Conservation (phyloP, 805 yeast species). For the Kodamaea fukazawae region DNA sequence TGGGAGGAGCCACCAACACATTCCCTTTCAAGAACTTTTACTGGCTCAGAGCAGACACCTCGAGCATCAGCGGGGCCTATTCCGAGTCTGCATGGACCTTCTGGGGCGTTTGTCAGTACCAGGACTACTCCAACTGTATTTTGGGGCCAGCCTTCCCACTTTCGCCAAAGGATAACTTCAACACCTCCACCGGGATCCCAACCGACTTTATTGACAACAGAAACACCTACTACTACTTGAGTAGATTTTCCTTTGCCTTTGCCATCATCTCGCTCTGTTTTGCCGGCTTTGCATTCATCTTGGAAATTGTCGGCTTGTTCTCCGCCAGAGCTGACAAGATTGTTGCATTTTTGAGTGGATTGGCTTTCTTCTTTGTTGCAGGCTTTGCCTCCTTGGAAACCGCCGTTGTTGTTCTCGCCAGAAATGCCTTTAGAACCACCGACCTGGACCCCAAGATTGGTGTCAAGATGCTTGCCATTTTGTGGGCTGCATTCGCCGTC, state of each 20-base stretch:
- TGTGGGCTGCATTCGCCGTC: constrained; percentile 68
- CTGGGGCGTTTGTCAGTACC: constrained; percentile 66
- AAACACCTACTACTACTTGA: constrained; percentile 58
- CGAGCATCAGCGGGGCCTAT: constrained; percentile 48
- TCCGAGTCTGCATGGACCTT: constrained; percentile 72
- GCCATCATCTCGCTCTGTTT: constrained; percentile 52
- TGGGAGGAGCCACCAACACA: constrained; percentile 60
- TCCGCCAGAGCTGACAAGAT: constrained; percentile 55
- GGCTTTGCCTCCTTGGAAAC: constrained; percentile 72
- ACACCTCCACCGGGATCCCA: constrained; percentile 51
- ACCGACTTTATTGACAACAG: constrained; percentile 45
- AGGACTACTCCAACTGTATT: constrained; percentile 51
- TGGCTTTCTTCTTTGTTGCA: constrained; percentile 53
- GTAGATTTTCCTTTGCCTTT: constrained; percentile 44
- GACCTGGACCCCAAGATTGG: constrained; percentile 51
- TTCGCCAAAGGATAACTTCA: constrained; percentile 76
- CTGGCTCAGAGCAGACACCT: constrained; percentile 78
- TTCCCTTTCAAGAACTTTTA: constrained; percentile 68
- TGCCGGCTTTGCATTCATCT: constrained; percentile 58
- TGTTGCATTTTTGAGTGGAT: constrained; percentile 47
- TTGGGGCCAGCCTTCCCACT: constrained; percentile 79
- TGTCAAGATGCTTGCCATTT: constrained; percentile 54
- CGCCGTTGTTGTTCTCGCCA: constrained; percentile 75
- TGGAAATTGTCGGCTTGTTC: constrained; percentile 54
- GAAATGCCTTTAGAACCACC: constrained; percentile 57